A percentile compares a stretch with the other conserved stretches of the same genome.
Conservation (phyloP, 1,139 yeast genomes). For the Zygoascus meyerae region DNA sequence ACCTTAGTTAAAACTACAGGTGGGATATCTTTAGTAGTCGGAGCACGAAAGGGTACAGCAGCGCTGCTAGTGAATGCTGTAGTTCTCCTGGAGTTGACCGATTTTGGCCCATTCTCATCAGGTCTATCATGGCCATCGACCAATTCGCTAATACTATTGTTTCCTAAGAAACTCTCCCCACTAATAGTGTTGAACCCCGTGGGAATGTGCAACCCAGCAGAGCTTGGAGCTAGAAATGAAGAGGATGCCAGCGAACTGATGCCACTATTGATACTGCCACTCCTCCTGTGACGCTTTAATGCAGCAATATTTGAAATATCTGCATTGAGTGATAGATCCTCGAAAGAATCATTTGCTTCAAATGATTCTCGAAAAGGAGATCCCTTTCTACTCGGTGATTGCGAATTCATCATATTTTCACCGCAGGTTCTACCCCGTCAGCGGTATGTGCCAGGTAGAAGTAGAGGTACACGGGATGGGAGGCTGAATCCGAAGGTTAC, state of each 20-base stretch:
- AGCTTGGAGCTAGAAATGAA: neutral
- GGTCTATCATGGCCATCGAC: constrained; percentile 38
- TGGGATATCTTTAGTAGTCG: constrained; percentile 80
- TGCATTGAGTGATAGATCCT: too few species aligned
- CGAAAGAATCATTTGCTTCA: neutral
- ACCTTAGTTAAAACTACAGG: constrained; percentile 65
- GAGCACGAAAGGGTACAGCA: constrained; percentile 45
- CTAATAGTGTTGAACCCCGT: constrained; percentile 20
- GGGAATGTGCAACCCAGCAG: constrained; percentile 14
- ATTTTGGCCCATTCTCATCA: constrained; percentile 22
- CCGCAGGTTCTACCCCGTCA: too few species aligned
- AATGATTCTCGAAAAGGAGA: neutral
- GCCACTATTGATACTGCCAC: constrained; percentile 16
- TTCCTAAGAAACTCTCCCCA: constrained; percentile 50
- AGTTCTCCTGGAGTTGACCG: constrained; percentile 1
- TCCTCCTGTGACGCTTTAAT: too few species aligned
- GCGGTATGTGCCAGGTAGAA: too few species aligned
- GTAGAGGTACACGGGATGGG: too few species aligned
- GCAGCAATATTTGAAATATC: too few species aligned
- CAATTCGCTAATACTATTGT: constrained; percentile 71
- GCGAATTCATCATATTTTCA: too few species aligned
- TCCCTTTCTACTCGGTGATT: too few species aligned
- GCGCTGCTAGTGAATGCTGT: neutral
- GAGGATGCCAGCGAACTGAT: constrained; percentile 12
- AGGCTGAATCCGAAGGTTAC: too few species aligned